phyloP scores from a whole-genome alignment of 352 stramenopile genomes.

The Phytopythium ostracodes region DNA sequence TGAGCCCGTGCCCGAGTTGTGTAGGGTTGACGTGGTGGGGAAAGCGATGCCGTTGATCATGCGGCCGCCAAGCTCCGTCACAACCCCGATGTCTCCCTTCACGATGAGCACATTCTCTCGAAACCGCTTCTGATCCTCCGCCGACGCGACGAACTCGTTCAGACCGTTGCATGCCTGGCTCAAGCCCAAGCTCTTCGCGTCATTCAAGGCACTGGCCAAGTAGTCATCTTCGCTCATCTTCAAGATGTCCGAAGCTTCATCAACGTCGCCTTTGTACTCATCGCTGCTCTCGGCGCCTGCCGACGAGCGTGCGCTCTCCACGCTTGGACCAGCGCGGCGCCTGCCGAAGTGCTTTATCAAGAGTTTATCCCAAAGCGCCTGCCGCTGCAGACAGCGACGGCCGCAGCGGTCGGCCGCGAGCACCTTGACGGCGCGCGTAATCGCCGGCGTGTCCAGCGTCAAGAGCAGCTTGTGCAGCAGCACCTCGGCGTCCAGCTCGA shows the following conservation, averaged over 20 bases:
- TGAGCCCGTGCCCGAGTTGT: constrained; percentile 37
- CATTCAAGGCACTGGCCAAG: too few species aligned
- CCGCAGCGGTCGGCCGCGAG: neutral
- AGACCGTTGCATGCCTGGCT: neutral
- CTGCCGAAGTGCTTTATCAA: neutral
- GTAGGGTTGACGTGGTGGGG: constrained; percentile 34
- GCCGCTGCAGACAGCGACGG: neutral
- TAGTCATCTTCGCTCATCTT: too few species aligned
- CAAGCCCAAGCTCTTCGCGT: too few species aligned
- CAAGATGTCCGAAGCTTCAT: too few species aligned
- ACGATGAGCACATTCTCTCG: neutral
- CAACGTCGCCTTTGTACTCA: too few species aligned
- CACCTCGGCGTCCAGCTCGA: neutral
- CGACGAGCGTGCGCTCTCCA: too few species aligned
- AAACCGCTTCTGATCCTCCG: neutral
- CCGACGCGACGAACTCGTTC: neutral
- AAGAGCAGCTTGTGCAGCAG: constrained; percentile 16
- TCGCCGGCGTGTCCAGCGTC: constrained; percentile 20
- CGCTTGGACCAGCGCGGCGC: too few species aligned
- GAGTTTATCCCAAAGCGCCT: neutral
- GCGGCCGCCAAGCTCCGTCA: constrained; percentile 24
- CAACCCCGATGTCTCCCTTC: constrained; percentile 26
- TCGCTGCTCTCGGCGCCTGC: neutral
- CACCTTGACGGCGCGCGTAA: constrained; percentile 24
- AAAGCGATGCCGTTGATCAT: constrained; percentile 44